Evolutionary conservation across 2,329 filamentous ascomycete genomes (phyloP).

Genomic region (Pseudocercospora fijiensis): DNA sequence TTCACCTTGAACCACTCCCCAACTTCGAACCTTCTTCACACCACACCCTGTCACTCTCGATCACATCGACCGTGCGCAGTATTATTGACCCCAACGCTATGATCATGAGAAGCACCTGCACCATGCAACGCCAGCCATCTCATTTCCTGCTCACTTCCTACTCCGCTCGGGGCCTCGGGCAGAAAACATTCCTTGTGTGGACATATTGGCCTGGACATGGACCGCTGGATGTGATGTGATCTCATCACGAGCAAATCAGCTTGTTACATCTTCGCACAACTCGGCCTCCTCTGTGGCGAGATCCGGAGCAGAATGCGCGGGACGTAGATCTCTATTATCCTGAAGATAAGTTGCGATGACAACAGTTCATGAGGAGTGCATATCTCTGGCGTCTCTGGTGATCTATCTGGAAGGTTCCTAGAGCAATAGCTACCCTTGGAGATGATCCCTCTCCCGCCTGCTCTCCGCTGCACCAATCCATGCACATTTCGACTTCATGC

Average conservation of each 20-base stretch:
- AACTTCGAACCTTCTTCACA: not conserved
- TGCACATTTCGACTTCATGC: not conserved
- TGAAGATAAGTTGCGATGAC: not conserved
- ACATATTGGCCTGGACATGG: not conserved
- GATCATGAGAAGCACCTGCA: not conserved
- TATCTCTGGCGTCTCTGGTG: not conserved
- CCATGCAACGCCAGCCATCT: not conserved
- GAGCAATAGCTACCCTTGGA: slow-evolving; percentile 2
- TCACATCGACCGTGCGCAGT: not conserved
- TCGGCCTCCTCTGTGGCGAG: not conserved
- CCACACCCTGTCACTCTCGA: not conserved
- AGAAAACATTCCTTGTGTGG: not conserved
- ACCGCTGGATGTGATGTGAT: slow-evolving; percentile 2
- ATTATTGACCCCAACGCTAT: slow-evolving; percentile 2
- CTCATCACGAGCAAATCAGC: not conserved
- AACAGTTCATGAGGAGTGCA: not conserved
- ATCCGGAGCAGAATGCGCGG: not conserved
- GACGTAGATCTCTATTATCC: not conserved
- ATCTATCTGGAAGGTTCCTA: not conserved
- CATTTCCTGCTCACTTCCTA: not conserved
- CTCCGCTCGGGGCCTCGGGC: slow-evolving; percentile 1
- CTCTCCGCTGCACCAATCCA: not conserved
- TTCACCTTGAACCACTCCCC: not conserved
- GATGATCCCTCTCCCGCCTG: slow-evolving; percentile 5
- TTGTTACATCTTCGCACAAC: not conserved